A percentile compares a stretch with the other conserved stretches of the same genome.
phyloP scores from a whole-genome alignment of 106 monocot species.

The Narthecium ossifragum region DNA sequence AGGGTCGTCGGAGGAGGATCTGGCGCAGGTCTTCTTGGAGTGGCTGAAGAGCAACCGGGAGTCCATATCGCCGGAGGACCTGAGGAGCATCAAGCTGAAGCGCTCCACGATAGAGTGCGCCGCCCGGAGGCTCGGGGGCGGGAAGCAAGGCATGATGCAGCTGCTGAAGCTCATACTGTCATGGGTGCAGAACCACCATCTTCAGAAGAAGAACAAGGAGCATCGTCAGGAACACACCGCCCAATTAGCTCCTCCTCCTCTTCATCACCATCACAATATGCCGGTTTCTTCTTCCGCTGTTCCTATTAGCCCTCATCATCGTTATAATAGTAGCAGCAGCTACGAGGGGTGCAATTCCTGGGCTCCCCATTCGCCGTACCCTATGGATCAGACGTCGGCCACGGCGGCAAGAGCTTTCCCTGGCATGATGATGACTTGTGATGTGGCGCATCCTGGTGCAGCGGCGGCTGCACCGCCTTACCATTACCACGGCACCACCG shows the following conservation, averaged over 20 bases:
- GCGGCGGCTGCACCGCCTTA: not conserved
- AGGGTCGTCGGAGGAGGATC: conserved; percentile 26
- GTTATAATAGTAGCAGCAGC: not conserved
- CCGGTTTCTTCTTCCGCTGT: too few relatives aligned
- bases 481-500: conserved; percentile 11
- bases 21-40: conserved; percentile 66
- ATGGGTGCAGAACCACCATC: conserved; percentile 91
- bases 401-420: not conserved
- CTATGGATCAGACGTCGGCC: not conserved
- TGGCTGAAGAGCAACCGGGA: conserved; percentile 89
- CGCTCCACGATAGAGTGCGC: conserved; percentile 75
- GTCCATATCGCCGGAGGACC: conserved; percentile 67
- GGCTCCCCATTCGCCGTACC: not conserved
- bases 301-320: conserved; percentile 1
- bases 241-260: too few relatives aligned
- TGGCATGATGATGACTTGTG: not conserved
- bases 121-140: conserved; percentile 60
- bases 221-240: not conserved
- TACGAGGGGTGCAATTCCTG: not conserved
- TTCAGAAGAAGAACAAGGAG: conserved; percentile 46
- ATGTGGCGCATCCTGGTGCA: too few relatives aligned
- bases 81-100: conserved; percentile 64
- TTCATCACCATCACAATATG: too few relatives aligned
- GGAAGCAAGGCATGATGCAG: conserved; percentile 52
- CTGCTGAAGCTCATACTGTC: conserved; percentile 80